A percentile compares a stretch with the other conserved stretches of the same genome.
Conservation (phyloP, 176 grass and related monocot species). For the Tuctoria greenei region DNA sequence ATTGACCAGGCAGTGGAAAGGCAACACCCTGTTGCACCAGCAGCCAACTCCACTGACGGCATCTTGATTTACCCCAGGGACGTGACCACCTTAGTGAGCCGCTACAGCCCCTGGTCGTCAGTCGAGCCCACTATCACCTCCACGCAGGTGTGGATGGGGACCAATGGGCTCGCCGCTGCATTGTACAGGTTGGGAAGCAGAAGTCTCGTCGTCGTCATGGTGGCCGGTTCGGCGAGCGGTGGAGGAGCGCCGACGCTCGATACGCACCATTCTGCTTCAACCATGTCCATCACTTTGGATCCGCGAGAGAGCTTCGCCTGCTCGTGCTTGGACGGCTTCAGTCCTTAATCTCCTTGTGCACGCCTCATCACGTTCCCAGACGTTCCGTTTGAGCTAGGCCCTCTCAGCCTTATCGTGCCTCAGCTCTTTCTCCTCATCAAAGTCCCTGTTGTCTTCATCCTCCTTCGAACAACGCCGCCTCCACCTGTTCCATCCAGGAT, state of each 20-base stretch:
- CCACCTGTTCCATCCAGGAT: not conserved
- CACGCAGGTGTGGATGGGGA: not conserved
- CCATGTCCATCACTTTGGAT: conserved; percentile 14
- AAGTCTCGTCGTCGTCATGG: not conserved
- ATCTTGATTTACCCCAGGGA: conserved; percentile 72
- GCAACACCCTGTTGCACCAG: no score
- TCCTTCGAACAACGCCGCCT: not conserved
- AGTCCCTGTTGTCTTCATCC: not conserved
- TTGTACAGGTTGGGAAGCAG: not conserved
- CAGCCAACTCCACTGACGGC: conserved; percentile 28
- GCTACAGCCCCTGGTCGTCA: conserved; percentile 21
- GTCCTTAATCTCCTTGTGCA: conserved; percentile 10
- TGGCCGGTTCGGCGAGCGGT: not conserved
- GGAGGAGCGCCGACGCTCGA: not conserved
- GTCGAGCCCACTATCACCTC: not conserved
- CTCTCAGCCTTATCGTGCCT: conserved; percentile 28
- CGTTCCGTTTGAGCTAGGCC: conserved; percentile 33
- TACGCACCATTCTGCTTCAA: not conserved
- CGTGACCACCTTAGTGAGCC: conserved; percentile 47
- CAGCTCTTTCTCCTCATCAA: conserved; percentile 18
- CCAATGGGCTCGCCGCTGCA: not conserved
- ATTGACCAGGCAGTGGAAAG: no score
- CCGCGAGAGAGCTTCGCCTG: conserved; percentile 21
- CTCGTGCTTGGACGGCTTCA: conserved; percentile 14
- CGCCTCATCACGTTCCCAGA: conserved; percentile 37